These are phyloP conservation scores for Aspergillus sp. DNA, from an alignment of 2,329 filamentous ascomycete genomes.

Conservation along the genomic window DNA sequence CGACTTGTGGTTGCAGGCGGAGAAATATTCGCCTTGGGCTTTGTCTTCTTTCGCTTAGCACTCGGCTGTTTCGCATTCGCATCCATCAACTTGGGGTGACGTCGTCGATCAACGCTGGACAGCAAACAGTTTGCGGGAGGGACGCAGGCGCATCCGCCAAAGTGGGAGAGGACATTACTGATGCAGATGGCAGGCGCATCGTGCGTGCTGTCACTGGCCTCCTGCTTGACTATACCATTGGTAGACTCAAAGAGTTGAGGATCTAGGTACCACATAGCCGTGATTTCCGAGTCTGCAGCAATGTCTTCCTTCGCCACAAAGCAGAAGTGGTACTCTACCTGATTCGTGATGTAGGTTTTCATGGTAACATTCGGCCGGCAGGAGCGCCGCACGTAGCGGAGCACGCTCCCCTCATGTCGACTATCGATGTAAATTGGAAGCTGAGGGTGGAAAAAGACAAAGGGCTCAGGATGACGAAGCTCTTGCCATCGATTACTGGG, in stretches of 20 bases:
- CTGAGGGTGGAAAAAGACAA: constrained; percentile 83
- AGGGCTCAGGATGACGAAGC: constrained; percentile 61
- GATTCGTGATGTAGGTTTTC: constrained; percentile 79
- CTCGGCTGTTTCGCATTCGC: constrained; percentile 43
- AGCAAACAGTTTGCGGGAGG: constrained; percentile 41
- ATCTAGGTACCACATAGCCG: constrained; percentile 52
- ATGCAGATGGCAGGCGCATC: constrained; percentile 48
- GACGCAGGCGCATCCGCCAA: constrained; percentile 52
- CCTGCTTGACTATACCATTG: constrained; percentile 45
- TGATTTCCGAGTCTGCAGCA: constrained; percentile 53
- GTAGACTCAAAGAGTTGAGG: constrained; percentile 40
- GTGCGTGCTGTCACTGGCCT: constrained; percentile 40
- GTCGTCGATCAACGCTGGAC: constrained; percentile 47
- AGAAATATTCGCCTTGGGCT: constrained; percentile 50
- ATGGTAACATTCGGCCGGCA: constrained; percentile 87
- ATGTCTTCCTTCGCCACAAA: constrained; percentile 82
- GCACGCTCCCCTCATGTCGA: constrained; percentile 77
- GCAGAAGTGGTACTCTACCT: constrained; percentile 86
- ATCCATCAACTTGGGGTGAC: constrained; percentile 36
- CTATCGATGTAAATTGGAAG: constrained; percentile 94
- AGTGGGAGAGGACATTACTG: constrained; percentile 51
- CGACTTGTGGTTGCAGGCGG: constrained; percentile 60
- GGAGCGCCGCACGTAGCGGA: constrained; percentile 88
- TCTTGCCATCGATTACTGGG: constrained; percentile 68
- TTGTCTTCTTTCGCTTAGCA: constrained; percentile 52